Percentiles rank a stretch among this genome's conserved stretches.
Conservation (phyloP, 1,139 yeast genomes). For the Yamadazyma siamensis region DNA sequence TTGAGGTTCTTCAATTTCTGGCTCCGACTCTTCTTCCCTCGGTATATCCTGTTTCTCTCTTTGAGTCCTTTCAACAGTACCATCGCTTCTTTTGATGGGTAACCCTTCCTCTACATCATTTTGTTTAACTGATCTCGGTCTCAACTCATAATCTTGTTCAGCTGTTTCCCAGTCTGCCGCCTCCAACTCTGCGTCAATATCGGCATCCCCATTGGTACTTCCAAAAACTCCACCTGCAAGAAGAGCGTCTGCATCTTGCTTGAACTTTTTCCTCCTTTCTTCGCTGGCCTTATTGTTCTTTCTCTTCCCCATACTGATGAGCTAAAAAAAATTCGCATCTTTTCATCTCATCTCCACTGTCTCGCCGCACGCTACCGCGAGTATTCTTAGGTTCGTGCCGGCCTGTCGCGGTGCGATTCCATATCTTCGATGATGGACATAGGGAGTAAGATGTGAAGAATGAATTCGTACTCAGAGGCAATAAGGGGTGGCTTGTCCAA, state of each 20-base stretch:
- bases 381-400: too few relatives aligned
- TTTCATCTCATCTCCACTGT: conserved; percentile 6
- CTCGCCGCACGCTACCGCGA: too few relatives aligned
- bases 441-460: too few relatives aligned
- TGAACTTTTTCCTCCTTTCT: conserved; percentile 49
- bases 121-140: conserved; percentile 42
- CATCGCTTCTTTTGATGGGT: conserved; percentile 76
- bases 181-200: conserved; percentile 1
- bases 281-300: conserved; percentile 35
- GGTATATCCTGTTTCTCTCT: conserved; percentile 21
- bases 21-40: conserved; percentile 18
- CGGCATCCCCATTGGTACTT: conserved; percentile 13
- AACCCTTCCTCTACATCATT: conserved; percentile 61
- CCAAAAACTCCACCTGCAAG: conserved; percentile 46
- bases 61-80: conserved; percentile 63
- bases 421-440: too few relatives aligned
- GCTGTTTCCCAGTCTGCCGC: conserved; percentile 48
- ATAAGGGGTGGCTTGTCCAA: too few relatives aligned
- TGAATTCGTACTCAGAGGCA: too few relatives aligned
- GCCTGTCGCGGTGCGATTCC: too few relatives aligned
- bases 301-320: conserved; percentile 37
- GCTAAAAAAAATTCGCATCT: conserved; percentile 4
- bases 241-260: conserved; percentile 43
- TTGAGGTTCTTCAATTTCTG: conserved; percentile 20
- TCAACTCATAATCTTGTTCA: conserved; percentile 67